phyloP scores from a whole-genome alignment of 1,284 basidiomycete genomes.

The Rhodofomes roseus region DNA sequence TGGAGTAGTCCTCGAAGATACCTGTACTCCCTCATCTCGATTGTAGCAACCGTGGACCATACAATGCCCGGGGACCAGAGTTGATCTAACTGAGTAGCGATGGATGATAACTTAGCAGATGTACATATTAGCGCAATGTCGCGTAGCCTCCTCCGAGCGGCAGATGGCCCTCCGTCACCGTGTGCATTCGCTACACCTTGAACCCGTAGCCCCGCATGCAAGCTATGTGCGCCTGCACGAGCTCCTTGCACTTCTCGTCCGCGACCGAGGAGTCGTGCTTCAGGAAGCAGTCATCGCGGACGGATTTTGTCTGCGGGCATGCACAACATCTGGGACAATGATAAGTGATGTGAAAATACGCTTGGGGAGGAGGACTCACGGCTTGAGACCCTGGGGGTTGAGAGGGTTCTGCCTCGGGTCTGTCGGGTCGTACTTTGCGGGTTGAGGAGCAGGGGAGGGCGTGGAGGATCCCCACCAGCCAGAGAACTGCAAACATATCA shows the following conservation, averaged over 20 bases:
- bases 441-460: slow-evolving; percentile 21
- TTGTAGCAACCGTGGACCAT: background rate
- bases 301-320: slow-evolving; percentile 90
- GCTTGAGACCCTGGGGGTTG: slow-evolving; percentile 89
- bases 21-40: background rate
- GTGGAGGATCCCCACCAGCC: slow-evolving; percentile 39
- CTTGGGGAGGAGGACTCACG: slow-evolving; percentile 52
- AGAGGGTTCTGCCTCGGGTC: slow-evolving; percentile 75
- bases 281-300: slow-evolving; percentile 92
- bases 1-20: slow-evolving; percentile 10
- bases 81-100: background rate
- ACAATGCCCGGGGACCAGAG: background rate
- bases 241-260: slow-evolving; percentile 74
- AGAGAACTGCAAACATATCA: slow-evolving; percentile 27
- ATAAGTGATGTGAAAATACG: background rate
- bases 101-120: background rate
- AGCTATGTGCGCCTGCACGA: slow-evolving; percentile 77
- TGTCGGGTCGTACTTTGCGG: slow-evolving; percentile 55
- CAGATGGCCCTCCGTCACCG: background rate
- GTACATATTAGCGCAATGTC: background rate
- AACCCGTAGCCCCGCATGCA: slow-evolving; percentile 92
- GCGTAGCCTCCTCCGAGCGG: background rate
- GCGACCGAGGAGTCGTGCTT: slow-evolving; percentile 68
- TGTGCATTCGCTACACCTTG: slow-evolving; percentile 51
- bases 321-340: slow-evolving; percentile 87